Conservation (phyloP, 352 stramenopile genomes). For the Pythium myriotylum region DNA sequence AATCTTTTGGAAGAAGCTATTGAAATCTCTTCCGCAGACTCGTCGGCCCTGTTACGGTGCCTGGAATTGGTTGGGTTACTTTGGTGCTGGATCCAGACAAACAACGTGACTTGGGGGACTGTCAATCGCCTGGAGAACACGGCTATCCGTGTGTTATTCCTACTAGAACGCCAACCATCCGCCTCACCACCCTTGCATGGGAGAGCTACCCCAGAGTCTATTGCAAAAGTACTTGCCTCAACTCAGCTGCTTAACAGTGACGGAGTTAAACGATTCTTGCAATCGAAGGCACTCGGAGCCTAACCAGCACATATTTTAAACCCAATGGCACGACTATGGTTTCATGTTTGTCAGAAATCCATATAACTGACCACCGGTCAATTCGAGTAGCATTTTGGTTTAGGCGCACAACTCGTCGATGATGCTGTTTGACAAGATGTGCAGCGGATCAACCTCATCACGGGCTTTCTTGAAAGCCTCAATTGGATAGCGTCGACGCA, state of each 20-base stretch:
- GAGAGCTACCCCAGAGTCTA: neutral
- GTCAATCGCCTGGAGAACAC: conserved; percentile 10
- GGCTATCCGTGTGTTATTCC: conserved; percentile 8
- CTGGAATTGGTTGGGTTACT: conserved; percentile 5
- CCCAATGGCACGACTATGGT: no score
- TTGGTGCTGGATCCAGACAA: neutral
- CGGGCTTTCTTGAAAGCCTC: conserved; percentile 90
- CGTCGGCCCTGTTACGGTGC: neutral
- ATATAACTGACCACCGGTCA: no score
- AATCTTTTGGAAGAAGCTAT: conserved; percentile 7
- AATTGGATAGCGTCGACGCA: conserved; percentile 86
- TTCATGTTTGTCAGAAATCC: no score
- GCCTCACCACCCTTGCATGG: neutral
- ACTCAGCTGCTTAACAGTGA: conserved; percentile 15
- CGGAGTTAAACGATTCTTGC: conserved; percentile 4
- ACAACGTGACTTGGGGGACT: neutral
- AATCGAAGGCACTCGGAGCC: no score
- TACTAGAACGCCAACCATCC: conserved; percentile 2
- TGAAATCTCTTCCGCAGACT: neutral
- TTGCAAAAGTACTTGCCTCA: neutral
- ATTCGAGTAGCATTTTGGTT: no score
- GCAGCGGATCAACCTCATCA: conserved; percentile 91
- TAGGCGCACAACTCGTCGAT: conserved; percentile 78
- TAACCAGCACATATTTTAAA: no score
- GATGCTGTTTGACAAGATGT: conserved; percentile 91